phyloP scores from a whole-genome alignment of 2,329 filamentous ascomycete species.

The Hypocreales sp. region DNA sequence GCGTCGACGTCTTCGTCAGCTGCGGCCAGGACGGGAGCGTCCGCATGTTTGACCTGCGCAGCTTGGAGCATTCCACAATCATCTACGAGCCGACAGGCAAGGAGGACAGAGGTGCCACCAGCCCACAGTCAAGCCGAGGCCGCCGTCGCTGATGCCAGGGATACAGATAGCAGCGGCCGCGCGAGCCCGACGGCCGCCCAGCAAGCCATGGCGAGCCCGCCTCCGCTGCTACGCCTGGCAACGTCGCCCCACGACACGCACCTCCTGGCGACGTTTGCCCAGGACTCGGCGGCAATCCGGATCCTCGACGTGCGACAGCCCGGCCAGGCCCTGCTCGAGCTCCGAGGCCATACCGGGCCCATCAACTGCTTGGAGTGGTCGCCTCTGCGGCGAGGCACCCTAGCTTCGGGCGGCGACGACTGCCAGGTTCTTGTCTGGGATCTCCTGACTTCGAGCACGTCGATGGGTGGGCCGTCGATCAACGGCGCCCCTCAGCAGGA shows the following conservation, averaged over 20 bases:
- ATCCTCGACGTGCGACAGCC: constrained; percentile 94
- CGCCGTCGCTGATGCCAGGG: too few relatives aligned
- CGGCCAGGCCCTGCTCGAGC: constrained; percentile 83
- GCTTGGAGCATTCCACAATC: constrained; percentile 93
- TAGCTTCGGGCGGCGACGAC: constrained; percentile 87
- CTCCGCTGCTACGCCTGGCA: constrained; percentile 64
- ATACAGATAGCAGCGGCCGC: constrained; percentile 38
- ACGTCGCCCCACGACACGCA: constrained; percentile 93
- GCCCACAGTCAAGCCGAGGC: too few relatives aligned
- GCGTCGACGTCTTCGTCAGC: constrained; percentile 96
- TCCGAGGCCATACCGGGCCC: constrained; percentile 71
- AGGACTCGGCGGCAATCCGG: constrained; percentile 81
- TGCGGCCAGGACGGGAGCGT: constrained; percentile 96
- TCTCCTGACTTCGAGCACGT: constrained; percentile 48
- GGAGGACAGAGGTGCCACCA: constrained; percentile 55
- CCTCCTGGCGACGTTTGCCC: constrained; percentile 90
- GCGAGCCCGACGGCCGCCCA: constrained; percentile 63
- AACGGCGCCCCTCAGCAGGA: constrained; percentile 37
- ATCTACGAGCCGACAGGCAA: constrained; percentile 97
- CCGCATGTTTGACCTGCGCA: constrained; percentile 94
- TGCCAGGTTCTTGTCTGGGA: constrained; percentile 90
- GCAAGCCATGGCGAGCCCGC: constrained; percentile 62
- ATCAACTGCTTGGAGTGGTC: constrained; percentile 97
- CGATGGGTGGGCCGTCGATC: constrained; percentile 21
- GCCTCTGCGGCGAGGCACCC: constrained; percentile 66